A percentile compares a stretch with the other conserved stretches of the same genome.
These are phyloP conservation scores for Amorphotheca resinae DNA, from an alignment of 495 filamentous ascomycete species.

Conservation along the genomic window DNA sequence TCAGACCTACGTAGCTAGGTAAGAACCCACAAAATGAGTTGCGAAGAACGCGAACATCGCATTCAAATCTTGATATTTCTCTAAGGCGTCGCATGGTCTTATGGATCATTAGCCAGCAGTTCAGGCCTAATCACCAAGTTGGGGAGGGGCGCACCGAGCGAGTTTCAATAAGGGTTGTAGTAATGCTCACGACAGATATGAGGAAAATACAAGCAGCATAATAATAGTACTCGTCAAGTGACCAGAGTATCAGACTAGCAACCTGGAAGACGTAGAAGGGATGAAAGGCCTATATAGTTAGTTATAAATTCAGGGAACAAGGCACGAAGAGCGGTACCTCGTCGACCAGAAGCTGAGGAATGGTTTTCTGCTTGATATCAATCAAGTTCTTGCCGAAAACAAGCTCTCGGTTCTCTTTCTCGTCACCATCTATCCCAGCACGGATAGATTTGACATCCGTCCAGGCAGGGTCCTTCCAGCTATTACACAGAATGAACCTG, in stretches of 20 bases:
- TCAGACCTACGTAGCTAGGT: no score
- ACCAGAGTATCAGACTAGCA: conserved; percentile 90
- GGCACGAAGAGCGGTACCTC: conserved; percentile 45
- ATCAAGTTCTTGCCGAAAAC: conserved; percentile 86
- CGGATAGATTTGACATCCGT: conserved; percentile 63
- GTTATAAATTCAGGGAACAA: background rate
- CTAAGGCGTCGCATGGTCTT: conserved; percentile 83
- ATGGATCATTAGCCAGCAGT: conserved; percentile 1
- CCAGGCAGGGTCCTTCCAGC: conserved; percentile 92
- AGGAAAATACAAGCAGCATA: conserved; percentile 93
- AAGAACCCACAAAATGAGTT: conserved; percentile 77
- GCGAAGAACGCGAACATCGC: conserved; percentile 82
- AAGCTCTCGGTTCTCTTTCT: conserved; percentile 67
- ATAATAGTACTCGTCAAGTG: conserved; percentile 90
- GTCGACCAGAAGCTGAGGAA: conserved; percentile 72
- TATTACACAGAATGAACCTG: conserved; percentile 71
- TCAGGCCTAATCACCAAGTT: conserved; percentile 1
- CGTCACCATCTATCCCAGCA: conserved; percentile 77
- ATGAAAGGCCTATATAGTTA: conserved; percentile 59
- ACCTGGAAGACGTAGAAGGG: conserved; percentile 99
- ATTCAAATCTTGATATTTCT: conserved; percentile 89
- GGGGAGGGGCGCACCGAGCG: conserved; percentile 45
- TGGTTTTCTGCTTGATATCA: conserved; percentile 79
- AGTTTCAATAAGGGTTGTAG: conserved; percentile 80
- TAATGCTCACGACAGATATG: conserved; percentile 88